Evolutionary conservation across 305 asterid species (phyloP), one percentile per base, ranked within the genome.

Genomic region (Salvia sclarea): DNA sequence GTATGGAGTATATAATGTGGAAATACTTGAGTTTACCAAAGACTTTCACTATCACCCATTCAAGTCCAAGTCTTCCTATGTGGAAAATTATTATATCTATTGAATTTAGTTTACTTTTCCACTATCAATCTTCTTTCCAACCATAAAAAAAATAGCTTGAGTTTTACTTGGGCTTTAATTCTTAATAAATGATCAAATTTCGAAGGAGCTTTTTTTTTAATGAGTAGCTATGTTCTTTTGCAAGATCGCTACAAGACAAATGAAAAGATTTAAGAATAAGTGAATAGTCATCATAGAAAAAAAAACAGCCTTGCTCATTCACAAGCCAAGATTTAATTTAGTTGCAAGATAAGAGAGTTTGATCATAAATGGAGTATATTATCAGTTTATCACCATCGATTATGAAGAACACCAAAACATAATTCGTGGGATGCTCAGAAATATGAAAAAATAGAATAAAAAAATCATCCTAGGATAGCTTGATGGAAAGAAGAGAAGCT

Each of bases 301-400:
- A 4, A 31, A 31, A 45, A n/a, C n/a, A n/a, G n/a, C n/a, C n/a
- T n/a, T n/a, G n/a, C n/a, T n/a, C n/a, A n/a, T n/a, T n/a, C n/a
- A n/a, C n/a, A n/a, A n/a, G n/a, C n/a, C n/a, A n/a, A n/a, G n/a
- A n/a, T n/a, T n/a, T n/a, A n/a, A n/a, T n/a, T n/a, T n/a, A n/a
- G n/a, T n/a, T n/a, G n/a, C n/a, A n/a, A n/a, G 18, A 6, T 45
- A 45, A 14, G 1, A 45, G 52, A 45, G 21, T 14, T 43, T n/a
- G 18, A 43, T n/a, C 20, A 14, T 43, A 43, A 43, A 43, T 14
- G 16, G 18, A 45, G 61, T 68, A 31, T 49, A n/a, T n/a, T n/a
- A n/a, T n/a, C n/a, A n/a, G n/a, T 41, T 72, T 75, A 70, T 30
- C 68, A 70, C 52, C 62, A 25, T 55, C 38, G 70, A 66, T 67